Evolutionary conservation across 164 flowering plant species (phyloP).

Genomic region (Houttuynia cordata): DNA sequence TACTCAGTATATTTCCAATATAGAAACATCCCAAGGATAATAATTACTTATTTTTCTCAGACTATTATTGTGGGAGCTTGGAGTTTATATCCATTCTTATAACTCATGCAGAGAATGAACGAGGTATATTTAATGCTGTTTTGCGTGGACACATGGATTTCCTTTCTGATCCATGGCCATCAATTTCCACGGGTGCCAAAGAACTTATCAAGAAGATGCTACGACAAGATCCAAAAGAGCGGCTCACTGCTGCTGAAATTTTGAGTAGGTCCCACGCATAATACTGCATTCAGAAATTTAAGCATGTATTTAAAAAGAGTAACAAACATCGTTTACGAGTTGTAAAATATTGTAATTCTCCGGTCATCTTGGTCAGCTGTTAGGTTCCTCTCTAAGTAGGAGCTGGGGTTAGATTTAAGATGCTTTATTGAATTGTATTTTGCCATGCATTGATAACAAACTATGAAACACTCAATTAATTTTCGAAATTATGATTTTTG

Average conservation of each 20-base stretch:
- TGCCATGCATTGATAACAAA: too few relatives aligned
- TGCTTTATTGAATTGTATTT: too few relatives aligned
- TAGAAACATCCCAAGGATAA: too few relatives aligned
- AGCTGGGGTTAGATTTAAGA: neutral
- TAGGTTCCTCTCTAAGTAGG: neutral
- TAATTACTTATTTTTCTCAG: too few relatives aligned
- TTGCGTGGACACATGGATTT: conserved; percentile 79
- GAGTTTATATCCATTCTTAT: neutral
- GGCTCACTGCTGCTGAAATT: conserved; percentile 64
- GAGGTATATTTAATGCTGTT: conserved; percentile 72
- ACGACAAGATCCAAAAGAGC: conserved; percentile 55
- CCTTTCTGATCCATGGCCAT: conserved; percentile 90
- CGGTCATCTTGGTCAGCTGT: neutral
- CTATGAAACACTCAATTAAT: neutral
- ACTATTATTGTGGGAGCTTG: neutral
- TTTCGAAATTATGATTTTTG: neutral
- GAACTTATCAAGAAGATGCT: conserved; percentile 94
- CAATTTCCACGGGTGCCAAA: conserved; percentile 80
- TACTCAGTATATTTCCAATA: too few relatives aligned
- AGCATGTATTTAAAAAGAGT: neutral
- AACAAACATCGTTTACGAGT: neutral
- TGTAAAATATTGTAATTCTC: too few relatives aligned
- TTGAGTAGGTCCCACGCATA: conserved; percentile 39
- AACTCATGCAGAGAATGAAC: conserved; percentile 61
- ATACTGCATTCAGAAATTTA: too few relatives aligned